Conservation (phyloP, 495 filamentous ascomycete genomes). For the Aspergillus bertholletiae region DNA sequence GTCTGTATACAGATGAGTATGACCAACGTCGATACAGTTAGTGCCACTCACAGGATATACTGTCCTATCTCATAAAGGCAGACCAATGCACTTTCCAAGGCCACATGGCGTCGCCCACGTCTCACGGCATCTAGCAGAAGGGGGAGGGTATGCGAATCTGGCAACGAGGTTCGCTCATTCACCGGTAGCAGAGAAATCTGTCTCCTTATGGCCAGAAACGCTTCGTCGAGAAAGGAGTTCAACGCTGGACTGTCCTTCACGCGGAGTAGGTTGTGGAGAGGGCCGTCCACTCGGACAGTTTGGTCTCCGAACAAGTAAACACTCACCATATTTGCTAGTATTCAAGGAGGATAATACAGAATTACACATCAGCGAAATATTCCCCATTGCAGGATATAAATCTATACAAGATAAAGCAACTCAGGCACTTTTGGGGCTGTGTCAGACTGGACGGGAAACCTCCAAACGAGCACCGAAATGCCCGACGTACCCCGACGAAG, state of each 20-base stretch:
- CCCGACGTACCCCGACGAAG: too few species aligned
- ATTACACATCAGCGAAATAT: too few species aligned
- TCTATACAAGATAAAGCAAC: too few species aligned
- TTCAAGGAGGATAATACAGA: too few species aligned
- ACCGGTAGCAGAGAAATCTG: neutral
- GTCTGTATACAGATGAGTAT: neutral
- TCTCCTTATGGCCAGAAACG: slow-evolving; percentile 46
- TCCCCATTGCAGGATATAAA: too few species aligned
- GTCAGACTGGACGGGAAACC: too few species aligned
- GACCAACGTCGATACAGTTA: neutral
- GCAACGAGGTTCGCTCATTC: neutral
- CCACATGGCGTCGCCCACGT: neutral
- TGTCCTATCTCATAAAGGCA: neutral
- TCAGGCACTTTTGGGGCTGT: too few species aligned
- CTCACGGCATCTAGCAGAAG: neutral
- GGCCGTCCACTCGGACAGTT: slow-evolving; percentile 63
- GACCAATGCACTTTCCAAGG: neutral
- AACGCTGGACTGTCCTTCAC: slow-evolving; percentile 60
- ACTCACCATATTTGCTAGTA: neutral
- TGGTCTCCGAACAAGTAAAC: slow-evolving; percentile 69
- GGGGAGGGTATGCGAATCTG: neutral
- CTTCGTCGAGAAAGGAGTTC: slow-evolving; percentile 59
- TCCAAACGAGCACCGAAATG: too few species aligned
- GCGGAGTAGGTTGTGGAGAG: slow-evolving; percentile 57
- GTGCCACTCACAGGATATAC: neutral